phyloP scores from a whole-genome alignment of 768 basidiomycete species.

The Mycena pura region DNA sequence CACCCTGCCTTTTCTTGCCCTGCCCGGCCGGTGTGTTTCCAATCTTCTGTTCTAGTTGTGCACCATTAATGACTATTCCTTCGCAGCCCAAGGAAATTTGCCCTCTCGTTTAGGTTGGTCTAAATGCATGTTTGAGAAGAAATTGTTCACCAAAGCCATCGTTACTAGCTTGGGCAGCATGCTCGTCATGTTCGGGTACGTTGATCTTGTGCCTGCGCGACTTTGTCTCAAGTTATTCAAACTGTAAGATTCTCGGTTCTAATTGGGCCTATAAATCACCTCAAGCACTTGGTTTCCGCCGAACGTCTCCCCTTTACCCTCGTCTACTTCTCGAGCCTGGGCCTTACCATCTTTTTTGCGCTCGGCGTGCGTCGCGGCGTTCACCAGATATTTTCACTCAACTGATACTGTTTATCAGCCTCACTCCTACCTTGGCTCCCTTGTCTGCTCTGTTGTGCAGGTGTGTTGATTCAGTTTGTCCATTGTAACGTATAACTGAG shows the following conservation, averaged over 20 bases:
- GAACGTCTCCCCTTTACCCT: slow-evolving; percentile 86
- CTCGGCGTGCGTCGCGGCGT: slow-evolving; percentile 70
- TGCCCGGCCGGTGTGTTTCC: slow-evolving; percentile 40
- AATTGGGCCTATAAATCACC: slow-evolving; percentile 88
- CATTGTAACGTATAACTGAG: not conserved
- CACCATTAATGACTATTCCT: slow-evolving; percentile 3
- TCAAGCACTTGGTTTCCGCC: slow-evolving; percentile 84
- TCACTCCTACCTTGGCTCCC: slow-evolving; percentile 85
- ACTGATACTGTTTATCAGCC: slow-evolving; percentile 50
- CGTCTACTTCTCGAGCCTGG: slow-evolving; percentile 84
- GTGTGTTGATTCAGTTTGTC: slow-evolving; percentile 39
- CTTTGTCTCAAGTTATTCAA: not conserved
- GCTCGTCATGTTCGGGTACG: slow-evolving; percentile 95
- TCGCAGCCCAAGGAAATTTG: slow-evolving; percentile 88
- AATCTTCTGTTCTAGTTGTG: slow-evolving; percentile 9
- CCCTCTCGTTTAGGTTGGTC: slow-evolving; percentile 78
- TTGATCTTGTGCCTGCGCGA: not conserved
- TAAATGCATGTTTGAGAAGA: not conserved
- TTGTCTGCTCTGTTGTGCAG: slow-evolving; percentile 84
- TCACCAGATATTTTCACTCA: not conserved
- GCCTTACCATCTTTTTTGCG: slow-evolving; percentile 89
- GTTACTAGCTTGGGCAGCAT: slow-evolving; percentile 76
- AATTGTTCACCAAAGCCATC: slow-evolving; percentile 11
- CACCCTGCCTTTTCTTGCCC: slow-evolving; percentile 65
- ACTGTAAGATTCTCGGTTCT: slow-evolving; percentile 76